Evolutionary conservation across 306 rosid species (phyloP).

Genomic region (Citrullus colocynthis): DNA sequence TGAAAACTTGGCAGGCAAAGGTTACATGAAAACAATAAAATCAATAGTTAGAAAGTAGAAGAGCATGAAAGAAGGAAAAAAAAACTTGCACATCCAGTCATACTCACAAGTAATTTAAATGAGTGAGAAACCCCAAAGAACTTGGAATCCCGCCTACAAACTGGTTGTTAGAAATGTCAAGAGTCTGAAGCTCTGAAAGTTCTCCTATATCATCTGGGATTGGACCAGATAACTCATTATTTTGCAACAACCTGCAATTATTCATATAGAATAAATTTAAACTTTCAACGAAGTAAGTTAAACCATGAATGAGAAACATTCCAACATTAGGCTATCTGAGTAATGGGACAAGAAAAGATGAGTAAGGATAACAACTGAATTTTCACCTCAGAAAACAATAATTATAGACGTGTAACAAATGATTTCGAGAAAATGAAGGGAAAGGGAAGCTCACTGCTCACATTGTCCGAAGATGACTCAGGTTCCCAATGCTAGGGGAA

Average conservation of each 20-base stretch:
- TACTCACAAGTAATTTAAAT: slow-evolving; percentile 90
- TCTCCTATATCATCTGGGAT: slow-evolving; percentile 72
- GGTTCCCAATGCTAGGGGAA: slow-evolving; percentile 67
- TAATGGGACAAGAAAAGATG: background rate
- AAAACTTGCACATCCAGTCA: slow-evolving; percentile 14
- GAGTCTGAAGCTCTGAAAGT: slow-evolving; percentile 64
- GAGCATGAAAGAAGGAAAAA: background rate
- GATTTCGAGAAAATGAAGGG: slow-evolving; percentile 4
- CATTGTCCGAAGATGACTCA: slow-evolving; percentile 73
- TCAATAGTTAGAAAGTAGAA: background rate
- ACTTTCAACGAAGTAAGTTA: background rate
- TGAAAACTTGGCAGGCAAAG: slow-evolving; percentile 59
- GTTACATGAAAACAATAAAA: slow-evolving; percentile 1
- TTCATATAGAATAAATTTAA: background rate
- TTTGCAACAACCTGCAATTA: slow-evolving; percentile 64
- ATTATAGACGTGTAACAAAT: slow-evolving; percentile 3
- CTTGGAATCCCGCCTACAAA: slow-evolving; percentile 65
- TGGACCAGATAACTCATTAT: slow-evolving; percentile 68
- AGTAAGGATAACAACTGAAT: background rate
- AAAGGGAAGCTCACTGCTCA: slow-evolving; percentile 24
- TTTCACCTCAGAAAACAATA: slow-evolving; percentile 3
- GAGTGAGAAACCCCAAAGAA: slow-evolving; percentile 63
- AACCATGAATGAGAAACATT: background rate
- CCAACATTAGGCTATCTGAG: background rate
- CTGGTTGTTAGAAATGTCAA: slow-evolving; percentile 79